phyloP scores from a whole-genome alignment of 495 filamentous ascomycete species.

The Neurospora sp. region DNA sequence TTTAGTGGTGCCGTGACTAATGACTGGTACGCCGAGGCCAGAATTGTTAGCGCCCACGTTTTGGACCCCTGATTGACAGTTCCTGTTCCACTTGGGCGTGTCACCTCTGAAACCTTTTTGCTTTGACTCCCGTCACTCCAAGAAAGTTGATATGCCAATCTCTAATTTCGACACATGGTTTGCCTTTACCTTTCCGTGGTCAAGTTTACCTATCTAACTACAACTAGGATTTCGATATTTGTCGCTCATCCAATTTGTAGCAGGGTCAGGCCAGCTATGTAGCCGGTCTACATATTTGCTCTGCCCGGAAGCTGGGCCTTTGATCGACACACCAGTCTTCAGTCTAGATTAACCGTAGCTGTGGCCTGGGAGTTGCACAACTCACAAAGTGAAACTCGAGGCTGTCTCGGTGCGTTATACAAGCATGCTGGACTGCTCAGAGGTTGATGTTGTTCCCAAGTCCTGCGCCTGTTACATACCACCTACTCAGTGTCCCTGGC shows the following conservation, averaged over 20 bases:
- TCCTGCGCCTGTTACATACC: not conserved
- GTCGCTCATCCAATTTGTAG: not conserved
- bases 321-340: not conserved
- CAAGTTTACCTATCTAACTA: not conserved
- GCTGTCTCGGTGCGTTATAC: not conserved
- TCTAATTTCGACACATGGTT: not conserved
- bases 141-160: not conserved
- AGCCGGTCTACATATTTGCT: too few species aligned
- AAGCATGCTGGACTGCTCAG: not conserved
- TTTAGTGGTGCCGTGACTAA: not conserved
- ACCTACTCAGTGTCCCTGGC: conserved; percentile 8
- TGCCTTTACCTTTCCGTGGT: not conserved
- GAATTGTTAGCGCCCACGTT: not conserved
- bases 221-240: not conserved
- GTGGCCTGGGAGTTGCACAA: not conserved
- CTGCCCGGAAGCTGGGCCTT: not conserved
- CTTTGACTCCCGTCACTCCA: not conserved
- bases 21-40: not conserved
- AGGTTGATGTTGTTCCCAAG: not conserved
- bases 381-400: not conserved
- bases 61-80: not conserved
- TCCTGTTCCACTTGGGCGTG: not conserved
- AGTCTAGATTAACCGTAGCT: not conserved
- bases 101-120: not conserved
- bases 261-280: not conserved